Evolutionary conservation across 257 asterid genomes (phyloP).

Genomic region (Solanum dulcamara): DNA sequence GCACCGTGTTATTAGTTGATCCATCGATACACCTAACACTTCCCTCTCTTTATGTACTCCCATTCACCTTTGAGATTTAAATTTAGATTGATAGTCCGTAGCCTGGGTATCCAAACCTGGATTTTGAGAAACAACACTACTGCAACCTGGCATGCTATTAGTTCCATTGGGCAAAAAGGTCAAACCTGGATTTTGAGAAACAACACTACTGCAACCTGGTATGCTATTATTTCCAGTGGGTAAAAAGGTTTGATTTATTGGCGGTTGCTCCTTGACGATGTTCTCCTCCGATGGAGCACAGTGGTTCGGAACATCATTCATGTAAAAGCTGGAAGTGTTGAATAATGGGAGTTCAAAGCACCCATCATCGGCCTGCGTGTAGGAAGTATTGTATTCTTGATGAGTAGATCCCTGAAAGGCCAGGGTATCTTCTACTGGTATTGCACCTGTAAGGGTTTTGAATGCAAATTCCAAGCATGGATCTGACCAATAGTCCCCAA

Average conservation of each 20-base stretch:
- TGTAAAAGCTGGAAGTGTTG: slow-evolving; percentile 12
- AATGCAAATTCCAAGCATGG: slow-evolving; percentile 36
- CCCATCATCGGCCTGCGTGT: neutral
- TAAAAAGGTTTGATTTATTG: slow-evolving; percentile 7
- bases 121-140: slow-evolving; percentile 16
- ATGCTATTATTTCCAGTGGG: slow-evolving; percentile 12
- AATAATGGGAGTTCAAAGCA: slow-evolving; percentile 7
- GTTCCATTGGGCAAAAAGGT: slow-evolving; percentile 14
- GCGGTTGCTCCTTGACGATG: neutral
- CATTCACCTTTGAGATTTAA: slow-evolving; percentile 7
- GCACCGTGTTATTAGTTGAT: neutral
- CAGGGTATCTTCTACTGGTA: slow-evolving; percentile 20
- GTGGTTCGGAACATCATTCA: slow-evolving; percentile 10
- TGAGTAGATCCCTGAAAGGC: slow-evolving; percentile 2
- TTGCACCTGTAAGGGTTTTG: slow-evolving; percentile 37
- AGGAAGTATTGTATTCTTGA: slow-evolving; percentile 4
- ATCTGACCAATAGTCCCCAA: slow-evolving; percentile 26
- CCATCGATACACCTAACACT: neutral
- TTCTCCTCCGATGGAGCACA: slow-evolving; percentile 12
- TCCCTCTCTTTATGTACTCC: neutral
- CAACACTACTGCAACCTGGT: slow-evolving; percentile 14
- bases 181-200: slow-evolving; percentile 15
- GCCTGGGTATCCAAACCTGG: slow-evolving; percentile 17
- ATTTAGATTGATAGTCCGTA: slow-evolving; percentile 23
- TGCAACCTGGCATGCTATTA: slow-evolving; percentile 8